Base-by-base conservation (phyloP, 2,329 filamentous ascomycete genomes). In the Penicillium verrucosum region DNA sequence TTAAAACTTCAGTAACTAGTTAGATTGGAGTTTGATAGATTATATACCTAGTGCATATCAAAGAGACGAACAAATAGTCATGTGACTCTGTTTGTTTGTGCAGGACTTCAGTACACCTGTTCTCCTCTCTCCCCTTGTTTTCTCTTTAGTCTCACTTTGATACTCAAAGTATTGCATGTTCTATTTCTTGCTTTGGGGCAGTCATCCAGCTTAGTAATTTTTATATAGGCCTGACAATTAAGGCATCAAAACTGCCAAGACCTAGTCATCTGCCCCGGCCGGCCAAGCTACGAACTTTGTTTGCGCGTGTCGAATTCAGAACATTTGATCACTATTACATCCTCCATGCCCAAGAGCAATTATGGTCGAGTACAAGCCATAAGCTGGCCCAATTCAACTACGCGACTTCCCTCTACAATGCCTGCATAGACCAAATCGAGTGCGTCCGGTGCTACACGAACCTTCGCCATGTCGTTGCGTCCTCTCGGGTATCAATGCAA, bases 401-500 rank as follows among this genome's bases (percentile, higher is more conserved):
- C 16, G 11, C n/a, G 7, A 1, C 0, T 14, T 37, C 9, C 8
- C 38, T 30, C 18, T 41, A 36, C 25, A 41, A 56, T 56, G 54
- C 27, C 48, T 29, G 14, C 36, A 54, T 57, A 54, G 41, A 14
- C 37, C 43, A 43, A 46, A 34, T n/a, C 27, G 27, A 52, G 29
- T 30, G 42, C 41, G 21, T 45, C 23, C n/a, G 16, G 48, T 25
- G 25, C 16, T 12, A 46, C 48, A 37, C 38, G 30, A 54, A 54
- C 12, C 23, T 30, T 48, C 21, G 25, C 37, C 37, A 57, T 57
- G 54, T 54, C 37, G 18, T n/a, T 57, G 29, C 54, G 54, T 36
- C 41, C 54, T 27, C 23, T 56, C 9, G 34, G 52, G 18, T 50
- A 42, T 41, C 45, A 43, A 43, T 54, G n/a, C 38, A 54, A 21